A percentile compares a stretch with the other conserved stretches of the same genome.
Conservation (phyloP, 805 yeast species). For the Candida coquimbonensis region DNA sequence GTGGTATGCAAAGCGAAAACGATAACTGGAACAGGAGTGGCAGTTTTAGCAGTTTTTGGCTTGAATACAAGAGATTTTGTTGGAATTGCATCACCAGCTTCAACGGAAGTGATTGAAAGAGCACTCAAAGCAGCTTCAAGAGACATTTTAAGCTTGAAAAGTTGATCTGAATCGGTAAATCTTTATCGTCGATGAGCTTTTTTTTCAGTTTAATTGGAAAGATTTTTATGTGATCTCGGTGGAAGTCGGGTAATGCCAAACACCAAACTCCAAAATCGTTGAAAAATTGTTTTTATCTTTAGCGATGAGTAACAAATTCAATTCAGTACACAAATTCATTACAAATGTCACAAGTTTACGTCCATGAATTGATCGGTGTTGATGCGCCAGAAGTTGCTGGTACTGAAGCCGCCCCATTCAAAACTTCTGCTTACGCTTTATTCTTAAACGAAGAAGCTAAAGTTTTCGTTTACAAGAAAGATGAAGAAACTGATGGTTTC, state of each 20-base stretch:
- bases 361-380: constrained; percentile 66
- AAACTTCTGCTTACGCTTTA: constrained; percentile 79
- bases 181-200: background rate
- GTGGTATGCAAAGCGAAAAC: constrained; percentile 71
- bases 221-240: background rate
- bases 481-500: constrained; percentile 53
- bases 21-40: constrained; percentile 70
- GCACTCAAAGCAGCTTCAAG: constrained; percentile 63
- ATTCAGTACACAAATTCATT: too few relatives aligned
- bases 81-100: constrained; percentile 42
- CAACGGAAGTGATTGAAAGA: constrained; percentile 51
- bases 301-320: background rate
- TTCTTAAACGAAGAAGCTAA: constrained; percentile 36
- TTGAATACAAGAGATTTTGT: constrained; percentile 80
- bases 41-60: constrained; percentile 84
- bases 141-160: constrained; percentile 37
- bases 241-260: background rate
- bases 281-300: background rate
- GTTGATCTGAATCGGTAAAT: too few relatives aligned
- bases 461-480: constrained; percentile 52
- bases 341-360: constrained; percentile 40
- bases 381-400: constrained; percentile 60
- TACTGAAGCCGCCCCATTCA: constrained; percentile 60
- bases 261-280: background rate
- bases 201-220: background rate